Percentiles rank a stretch among this genome's conserved stretches.
Evolutionary conservation across 2,329 filamentous ascomycete genomes (phyloP).

Genomic region (Talaromyces sp.): DNA sequence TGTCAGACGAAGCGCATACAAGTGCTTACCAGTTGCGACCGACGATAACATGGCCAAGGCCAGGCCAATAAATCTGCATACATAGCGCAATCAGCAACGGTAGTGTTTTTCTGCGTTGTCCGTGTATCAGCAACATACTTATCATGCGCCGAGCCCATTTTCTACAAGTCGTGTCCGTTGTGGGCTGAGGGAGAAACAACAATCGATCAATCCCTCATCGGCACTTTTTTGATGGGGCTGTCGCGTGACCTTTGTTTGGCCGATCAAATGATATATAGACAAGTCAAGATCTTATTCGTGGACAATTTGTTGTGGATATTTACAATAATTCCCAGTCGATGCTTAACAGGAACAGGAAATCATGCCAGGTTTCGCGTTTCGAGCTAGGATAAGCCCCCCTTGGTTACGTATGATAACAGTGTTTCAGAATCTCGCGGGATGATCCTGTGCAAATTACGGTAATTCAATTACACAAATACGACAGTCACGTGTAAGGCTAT

Average conservation of each 20-base stretch:
- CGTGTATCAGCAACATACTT: conserved; percentile 3
- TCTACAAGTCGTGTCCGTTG: not conserved
- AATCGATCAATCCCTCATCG: not conserved
- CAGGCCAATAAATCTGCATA: conserved; percentile 9
- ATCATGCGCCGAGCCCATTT: conserved; percentile 8
- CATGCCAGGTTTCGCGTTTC: not conserved
- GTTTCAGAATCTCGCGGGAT: not conserved
- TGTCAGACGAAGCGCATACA: not conserved
- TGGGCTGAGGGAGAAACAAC: not conserved
- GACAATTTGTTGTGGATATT: not conserved
- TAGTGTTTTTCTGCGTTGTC: not conserved
- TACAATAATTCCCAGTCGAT: not conserved
- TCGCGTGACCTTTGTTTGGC: not conserved
- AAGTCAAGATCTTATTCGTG: not conserved
- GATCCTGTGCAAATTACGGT: not conserved
- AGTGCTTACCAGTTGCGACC: conserved; percentile 8
- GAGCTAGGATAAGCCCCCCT: not conserved
- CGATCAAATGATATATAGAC: not conserved
- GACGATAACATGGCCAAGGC: conserved; percentile 11
- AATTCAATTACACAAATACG: not conserved
- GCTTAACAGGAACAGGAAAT: not conserved
- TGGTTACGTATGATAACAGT: not conserved
- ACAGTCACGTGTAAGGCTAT: not conserved
- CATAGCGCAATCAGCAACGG: not conserved
- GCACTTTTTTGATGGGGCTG: not conserved